Conservation (phyloP, 495 filamentous ascomycete genomes). For the Hypoxylon trugodes region DNA sequence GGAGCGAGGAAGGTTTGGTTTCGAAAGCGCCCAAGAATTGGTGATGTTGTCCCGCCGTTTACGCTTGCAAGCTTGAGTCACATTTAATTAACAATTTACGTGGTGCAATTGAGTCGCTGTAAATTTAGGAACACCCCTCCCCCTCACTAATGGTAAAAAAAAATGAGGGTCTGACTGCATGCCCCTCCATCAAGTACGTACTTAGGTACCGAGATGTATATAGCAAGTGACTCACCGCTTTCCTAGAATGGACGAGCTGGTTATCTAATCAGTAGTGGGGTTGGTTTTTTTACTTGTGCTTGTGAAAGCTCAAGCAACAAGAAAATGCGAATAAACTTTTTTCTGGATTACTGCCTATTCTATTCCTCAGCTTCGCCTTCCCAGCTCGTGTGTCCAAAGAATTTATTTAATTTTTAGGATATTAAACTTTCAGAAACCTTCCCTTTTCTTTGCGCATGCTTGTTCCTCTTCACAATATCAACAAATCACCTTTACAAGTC, state of each 20-base stretch:
- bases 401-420: neutral
- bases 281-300: no score
- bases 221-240: constrained; percentile 12
- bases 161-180: constrained; percentile 2
- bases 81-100: constrained; percentile 1
- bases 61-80: constrained; percentile 23
- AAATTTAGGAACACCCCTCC: neutral
- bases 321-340: constrained; percentile 15
- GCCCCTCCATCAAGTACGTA: constrained; percentile 18
- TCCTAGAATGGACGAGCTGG: constrained; percentile 6
- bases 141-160: neutral
- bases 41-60: neutral
- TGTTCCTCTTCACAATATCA: neutral
- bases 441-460: neutral
- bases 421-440: neutral
- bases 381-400: neutral
- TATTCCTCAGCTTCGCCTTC: neutral
- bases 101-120: constrained; percentile 16
- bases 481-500: neutral
- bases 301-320: neutral
- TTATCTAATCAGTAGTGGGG: constrained; percentile 27
- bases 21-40: neutral
- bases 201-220: neutral
- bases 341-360: neutral
- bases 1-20: neutral